A percentile compares a stretch with the other conserved stretches of the same genome.
Conservation (phyloP, 768 basidiomycete species). For the Hypsizygus marmoreus region DNA sequence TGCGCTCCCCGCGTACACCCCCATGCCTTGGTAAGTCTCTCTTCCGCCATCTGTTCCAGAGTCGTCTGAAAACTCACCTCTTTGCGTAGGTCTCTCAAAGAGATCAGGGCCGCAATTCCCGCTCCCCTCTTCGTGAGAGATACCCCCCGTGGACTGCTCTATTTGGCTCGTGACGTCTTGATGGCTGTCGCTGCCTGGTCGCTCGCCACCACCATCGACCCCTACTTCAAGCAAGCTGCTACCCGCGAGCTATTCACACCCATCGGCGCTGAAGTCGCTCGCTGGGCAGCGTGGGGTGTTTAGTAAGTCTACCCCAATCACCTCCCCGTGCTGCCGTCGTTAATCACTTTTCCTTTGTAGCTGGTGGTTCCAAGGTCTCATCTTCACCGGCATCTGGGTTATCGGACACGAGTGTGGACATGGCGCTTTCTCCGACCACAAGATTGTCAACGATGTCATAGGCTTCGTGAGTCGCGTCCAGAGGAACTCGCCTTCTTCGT, state of each 20-base stretch:
- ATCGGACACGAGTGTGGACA: constrained; percentile 67
- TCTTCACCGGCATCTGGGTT: constrained; percentile 60
- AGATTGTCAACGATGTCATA: constrained; percentile 47
- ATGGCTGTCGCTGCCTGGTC: constrained; percentile 45
- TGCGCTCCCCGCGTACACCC: constrained; percentile 42
- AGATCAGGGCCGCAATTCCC: constrained; percentile 54
- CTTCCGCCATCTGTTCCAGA: not conserved
- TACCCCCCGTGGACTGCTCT: constrained; percentile 39
- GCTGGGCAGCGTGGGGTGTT: constrained; percentile 46
- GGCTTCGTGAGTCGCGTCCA: constrained; percentile 45
- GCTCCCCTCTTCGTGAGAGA: constrained; percentile 45
- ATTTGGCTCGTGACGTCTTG: constrained; percentile 46
- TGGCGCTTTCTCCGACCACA: constrained; percentile 54
- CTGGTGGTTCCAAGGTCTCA: constrained; percentile 66
- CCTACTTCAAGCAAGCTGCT: constrained; percentile 32
- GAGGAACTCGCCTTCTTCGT: constrained; percentile 8
- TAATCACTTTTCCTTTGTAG: constrained; percentile 24
- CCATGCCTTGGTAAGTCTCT: constrained; percentile 47
- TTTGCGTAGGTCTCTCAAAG: constrained; percentile 46
- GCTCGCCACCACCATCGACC: constrained; percentile 45
- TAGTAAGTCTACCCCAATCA: constrained; percentile 39
- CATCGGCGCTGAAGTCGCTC: constrained; percentile 35
- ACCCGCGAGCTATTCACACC: constrained; percentile 29
- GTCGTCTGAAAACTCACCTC: not conserved
- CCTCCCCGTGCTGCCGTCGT: not conserved